Evolutionary conservation across 1,139 yeast genomes (phyloP).

Genomic region (Taphrina deformans): DNA sequence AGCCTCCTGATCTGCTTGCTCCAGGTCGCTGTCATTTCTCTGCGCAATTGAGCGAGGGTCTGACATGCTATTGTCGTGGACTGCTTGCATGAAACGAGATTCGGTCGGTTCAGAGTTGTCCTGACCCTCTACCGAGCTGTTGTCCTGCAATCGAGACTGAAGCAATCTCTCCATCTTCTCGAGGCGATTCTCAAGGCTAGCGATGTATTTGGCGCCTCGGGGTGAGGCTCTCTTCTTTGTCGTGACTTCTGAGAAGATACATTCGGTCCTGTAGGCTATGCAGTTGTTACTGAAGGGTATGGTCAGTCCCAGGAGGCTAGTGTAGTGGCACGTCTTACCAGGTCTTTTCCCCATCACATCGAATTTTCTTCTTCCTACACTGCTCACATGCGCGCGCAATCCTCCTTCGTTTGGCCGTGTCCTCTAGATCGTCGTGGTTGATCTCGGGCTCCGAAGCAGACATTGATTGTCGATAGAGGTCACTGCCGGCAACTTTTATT

Average conservation of each 20-base stretch:
- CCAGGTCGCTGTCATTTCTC: background rate
- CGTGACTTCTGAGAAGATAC: conserved; percentile 43
- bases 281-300: conserved; percentile 22
- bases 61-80: background rate
- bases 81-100: background rate
- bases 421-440: background rate
- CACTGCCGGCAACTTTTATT: no score
- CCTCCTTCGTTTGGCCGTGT: conserved; percentile 43
- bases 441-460: background rate
- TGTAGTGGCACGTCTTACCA: no score
- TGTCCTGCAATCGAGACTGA: background rate
- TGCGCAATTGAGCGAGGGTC: background rate
- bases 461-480: background rate
- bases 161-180: conserved; percentile 45
- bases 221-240: conserved; percentile 43
- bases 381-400: conserved; percentile 56
- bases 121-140: conserved; percentile 36
- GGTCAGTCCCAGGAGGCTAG: no score
- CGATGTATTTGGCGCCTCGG: conserved; percentile 41
- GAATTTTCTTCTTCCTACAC: conserved; percentile 67
- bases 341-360: conserved; percentile 60
- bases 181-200: conserved; percentile 44
- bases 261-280: conserved; percentile 37
- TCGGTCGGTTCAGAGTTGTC: conserved; percentile 22
- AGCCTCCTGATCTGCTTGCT: background rate